A percentile compares a stretch with the other conserved stretches of the same genome.
These are phyloP conservation scores for Pisolithus albus DNA, from an alignment of 768 basidiomycete genomes.

Conservation along the genomic window DNA sequence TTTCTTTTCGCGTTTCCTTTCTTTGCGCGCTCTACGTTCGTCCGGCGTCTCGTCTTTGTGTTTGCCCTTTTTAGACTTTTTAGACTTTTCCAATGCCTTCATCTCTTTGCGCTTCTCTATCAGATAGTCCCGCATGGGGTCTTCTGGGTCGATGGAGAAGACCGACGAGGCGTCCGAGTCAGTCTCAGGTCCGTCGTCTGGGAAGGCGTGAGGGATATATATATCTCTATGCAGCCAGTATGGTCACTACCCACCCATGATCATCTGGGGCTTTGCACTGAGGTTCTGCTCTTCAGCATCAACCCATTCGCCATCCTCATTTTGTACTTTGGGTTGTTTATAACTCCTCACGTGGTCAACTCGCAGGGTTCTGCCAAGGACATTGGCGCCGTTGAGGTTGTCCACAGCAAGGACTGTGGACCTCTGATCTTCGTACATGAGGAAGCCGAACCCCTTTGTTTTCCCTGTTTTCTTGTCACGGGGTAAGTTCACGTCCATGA, in stretches of 20 bases:
- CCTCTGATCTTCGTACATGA: constrained; percentile 99
- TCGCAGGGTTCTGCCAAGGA: constrained; percentile 78
- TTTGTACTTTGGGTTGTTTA: constrained; percentile 75
- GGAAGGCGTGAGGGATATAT: constrained; percentile 4
- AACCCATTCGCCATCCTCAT: constrained; percentile 76
- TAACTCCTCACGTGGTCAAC: constrained; percentile 93
- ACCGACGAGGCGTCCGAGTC: constrained; percentile 61
- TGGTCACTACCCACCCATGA: constrained; percentile 43
- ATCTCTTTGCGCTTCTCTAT: constrained; percentile 67
- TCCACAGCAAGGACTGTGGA: constrained; percentile 96
- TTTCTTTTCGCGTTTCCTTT: constrained; percentile 65
- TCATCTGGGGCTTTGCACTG: constrained; percentile 76
- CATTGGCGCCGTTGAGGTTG: constrained; percentile 92
- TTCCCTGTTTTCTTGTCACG: constrained; percentile 92
- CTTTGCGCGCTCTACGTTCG: constrained; percentile 70
- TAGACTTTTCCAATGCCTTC: constrained; percentile 57
- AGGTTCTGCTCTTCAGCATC: constrained; percentile 82
- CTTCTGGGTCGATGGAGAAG: constrained; percentile 84
- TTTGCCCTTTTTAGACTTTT: constrained; percentile 54
- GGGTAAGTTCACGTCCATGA: constrained; percentile 92
- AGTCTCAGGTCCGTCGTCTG: constrained; percentile 49
- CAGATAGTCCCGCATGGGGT: constrained; percentile 95
- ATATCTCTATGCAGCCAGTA: not conserved
- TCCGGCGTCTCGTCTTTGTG: constrained; percentile 73
- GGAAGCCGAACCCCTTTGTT: constrained; percentile 85